Evolutionary conservation across 2,329 filamentous ascomycete species (phyloP).

Genomic region (Neopestalotiopsis sp.): DNA sequence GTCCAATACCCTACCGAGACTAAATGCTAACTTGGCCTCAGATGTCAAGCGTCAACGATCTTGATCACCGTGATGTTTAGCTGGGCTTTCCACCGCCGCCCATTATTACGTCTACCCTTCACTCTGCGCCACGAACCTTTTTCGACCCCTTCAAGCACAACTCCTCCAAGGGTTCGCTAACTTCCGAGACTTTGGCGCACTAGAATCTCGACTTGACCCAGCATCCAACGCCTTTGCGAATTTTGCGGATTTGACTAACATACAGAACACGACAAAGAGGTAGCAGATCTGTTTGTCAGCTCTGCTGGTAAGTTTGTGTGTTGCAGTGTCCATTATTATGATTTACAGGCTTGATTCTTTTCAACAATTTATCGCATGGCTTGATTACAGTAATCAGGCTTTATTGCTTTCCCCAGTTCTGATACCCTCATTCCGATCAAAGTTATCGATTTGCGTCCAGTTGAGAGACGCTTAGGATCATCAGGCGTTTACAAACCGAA

Average conservation of each 20-base stretch:
- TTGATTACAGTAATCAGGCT: background rate
- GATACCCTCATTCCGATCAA: background rate
- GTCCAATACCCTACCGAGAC: background rate
- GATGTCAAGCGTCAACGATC: constrained; percentile 60
- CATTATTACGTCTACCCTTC: background rate
- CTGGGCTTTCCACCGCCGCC: background rate
- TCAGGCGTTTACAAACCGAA: background rate
- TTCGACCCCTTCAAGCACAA: background rate
- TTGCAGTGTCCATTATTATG: background rate
- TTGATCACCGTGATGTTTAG: constrained; percentile 30
- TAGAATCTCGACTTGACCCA: background rate
- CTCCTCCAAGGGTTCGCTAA: background rate
- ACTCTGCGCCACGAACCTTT: background rate
- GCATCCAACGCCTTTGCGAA: background rate
- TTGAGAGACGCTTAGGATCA: background rate
- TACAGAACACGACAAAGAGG: background rate
- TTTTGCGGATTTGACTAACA: background rate
- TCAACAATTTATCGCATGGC: background rate
- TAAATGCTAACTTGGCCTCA: constrained; percentile 36
- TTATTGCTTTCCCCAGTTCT: background rate
- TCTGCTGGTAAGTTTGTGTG: constrained; percentile 11
- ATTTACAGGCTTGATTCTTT: background rate
- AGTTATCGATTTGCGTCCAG: background rate
- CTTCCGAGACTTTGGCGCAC: background rate
- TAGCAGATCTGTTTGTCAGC: background rate